These are phyloP conservation scores for Nannizziopsis arthrosporioides DNA, from an alignment of 2,329 filamentous ascomycete species.

Conservation along the genomic window DNA sequence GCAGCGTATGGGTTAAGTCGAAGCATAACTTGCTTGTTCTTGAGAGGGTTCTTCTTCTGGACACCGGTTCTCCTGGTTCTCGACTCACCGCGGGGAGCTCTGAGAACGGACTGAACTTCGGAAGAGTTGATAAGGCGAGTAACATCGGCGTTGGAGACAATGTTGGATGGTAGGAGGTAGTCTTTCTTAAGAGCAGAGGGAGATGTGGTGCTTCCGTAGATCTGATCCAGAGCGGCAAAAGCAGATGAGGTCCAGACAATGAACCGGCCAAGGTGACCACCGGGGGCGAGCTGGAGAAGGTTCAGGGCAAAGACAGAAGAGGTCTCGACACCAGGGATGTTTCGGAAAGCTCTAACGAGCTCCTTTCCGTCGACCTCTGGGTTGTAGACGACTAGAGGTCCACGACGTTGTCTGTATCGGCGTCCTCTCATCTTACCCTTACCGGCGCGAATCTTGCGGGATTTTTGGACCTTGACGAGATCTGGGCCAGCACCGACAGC, in stretches of 20 bases:
- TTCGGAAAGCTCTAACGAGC: slow-evolving; percentile 89
- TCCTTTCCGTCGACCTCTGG: slow-evolving; percentile 90
- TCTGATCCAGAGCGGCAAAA: slow-evolving; percentile 89
- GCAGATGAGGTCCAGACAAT: slow-evolving; percentile 97
- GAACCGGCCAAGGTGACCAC: slow-evolving; percentile 98
- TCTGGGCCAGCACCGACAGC: slow-evolving; percentile 82
- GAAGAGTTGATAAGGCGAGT: slow-evolving; percentile 98
- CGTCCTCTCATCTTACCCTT: slow-evolving; percentile 98
- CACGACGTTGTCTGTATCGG: slow-evolving; percentile 93
- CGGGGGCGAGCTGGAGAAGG: slow-evolving; percentile 97
- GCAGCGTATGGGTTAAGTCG: slow-evolving; percentile 97
- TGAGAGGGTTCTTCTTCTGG: slow-evolving; percentile 99
- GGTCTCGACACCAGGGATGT: slow-evolving; percentile 97
- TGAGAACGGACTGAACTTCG: slow-evolving; percentile 93
- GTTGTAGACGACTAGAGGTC: slow-evolving; percentile 95
- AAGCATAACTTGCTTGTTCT: slow-evolving; percentile 97
- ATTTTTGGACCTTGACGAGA: slow-evolving; percentile 88
- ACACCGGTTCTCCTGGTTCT: slow-evolving; percentile 79
- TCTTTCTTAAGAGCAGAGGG: slow-evolving; percentile 95
- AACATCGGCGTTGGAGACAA: slow-evolving; percentile 89
- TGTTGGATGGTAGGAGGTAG: slow-evolving; percentile 88
- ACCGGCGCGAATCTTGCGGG: slow-evolving; percentile 92
- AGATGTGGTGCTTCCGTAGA: slow-evolving; percentile 89
- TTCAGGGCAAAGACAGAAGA: slow-evolving; percentile 87
- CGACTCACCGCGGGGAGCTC: slow-evolving; percentile 78